Base-by-base conservation (phyloP, 768 basidiomycete genomes). In the Amanita molliuscula region DNA sequence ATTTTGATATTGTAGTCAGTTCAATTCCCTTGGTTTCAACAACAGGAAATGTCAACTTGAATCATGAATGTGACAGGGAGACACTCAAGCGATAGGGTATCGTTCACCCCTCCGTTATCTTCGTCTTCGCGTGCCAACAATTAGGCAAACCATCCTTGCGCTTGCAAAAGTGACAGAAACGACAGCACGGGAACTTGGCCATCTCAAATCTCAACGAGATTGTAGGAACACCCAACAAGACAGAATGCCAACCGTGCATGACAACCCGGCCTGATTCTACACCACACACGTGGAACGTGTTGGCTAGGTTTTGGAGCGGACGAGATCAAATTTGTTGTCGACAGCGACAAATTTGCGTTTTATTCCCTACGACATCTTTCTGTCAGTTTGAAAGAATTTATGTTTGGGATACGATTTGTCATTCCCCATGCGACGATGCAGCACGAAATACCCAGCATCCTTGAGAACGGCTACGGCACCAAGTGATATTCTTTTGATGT, bases 231-330 rank as follows among this genome's bases (percentile, higher is more conserved):
- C 51, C 40, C 15, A 60, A 36, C 21, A 37, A 3, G 1, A 21
- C 3, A 59, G 50, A 21, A 61, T 50, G 43, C 59, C 59, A 34
- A 61, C 53, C 29, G 59, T n/a, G n/a, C n/a, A n/a, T n/a, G n/a
- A n/a, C n/a, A n/a, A n/a, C 1, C 18, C 9, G 4, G 38, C 26
- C 38, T 16, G 3, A 46, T n/a, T 15, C 16, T 38, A 37, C 15
- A 50, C 51, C 47, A 50, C 15, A 52, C 2, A 53, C 26, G 4
- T 20, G n/a, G n/a, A n/a, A n/a, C n/a, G n/a, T n/a, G n/a, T n/a
- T n/a, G n/a, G n/a, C n/a, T n/a, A n/a, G n/a, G 20, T 48, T 42
- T 21, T 41, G n/a, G n/a, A n/a, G n/a, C n/a, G n/a, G n/a, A n/a
- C n/a, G n/a, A n/a, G n/a, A n/a, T n/a, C n/a, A n/a, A n/a, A n/a